Base-by-base conservation (phyloP, 495 filamentous ascomycete species). In the Aeminium ludgeri region DNA sequence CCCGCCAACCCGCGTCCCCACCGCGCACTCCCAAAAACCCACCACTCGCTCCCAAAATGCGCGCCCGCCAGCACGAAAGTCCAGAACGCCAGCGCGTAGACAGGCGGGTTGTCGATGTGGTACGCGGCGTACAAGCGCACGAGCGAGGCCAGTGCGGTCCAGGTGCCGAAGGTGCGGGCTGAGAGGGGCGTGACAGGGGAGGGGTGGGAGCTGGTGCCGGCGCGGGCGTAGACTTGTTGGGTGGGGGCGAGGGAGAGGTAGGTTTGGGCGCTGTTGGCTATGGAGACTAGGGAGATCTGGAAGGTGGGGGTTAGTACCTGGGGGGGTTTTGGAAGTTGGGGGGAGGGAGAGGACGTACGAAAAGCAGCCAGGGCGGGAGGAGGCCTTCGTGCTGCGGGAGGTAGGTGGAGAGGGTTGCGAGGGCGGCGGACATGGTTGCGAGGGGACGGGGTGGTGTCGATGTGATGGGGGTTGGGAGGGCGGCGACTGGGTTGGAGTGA, bases 91-190 rank as follows among this genome's bases (percentile, higher is more conserved):
- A 96, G 62, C 49, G 89, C 68, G 53, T 94, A 97, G 8, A 81
- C 56, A 25, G 63, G 62, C 2, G 73, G 65, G 40, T 80, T 72
- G 30, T 69, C 62, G 43, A 93, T 78, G 57, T 93, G 66, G 65
- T 93, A 95, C 19, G 80, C 81, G 8, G 84, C 82, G 51, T 89
- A 91, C 46, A 86, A 53, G 20, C 89, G 74, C 36, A 96, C 66
- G 27, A 93, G 59, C 27, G 71, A 64, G 10, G 76, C 70, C 36
- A 93, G 57, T 47, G 87, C 68, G 0, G 86, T 95, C 74, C 85
- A 99, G 43, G 84, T 92, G 31, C 84, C 91, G 56, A 96, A 95
- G 8, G 82, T 72, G 38, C 89, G 79, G 5, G 80, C 74, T 18
- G 78, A 78, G 28, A 95, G 73, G 3, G 77, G 66, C 2, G 78